phyloP scores from a whole-genome alignment of 306 rosid genomes.

The Rosa persica region DNA sequence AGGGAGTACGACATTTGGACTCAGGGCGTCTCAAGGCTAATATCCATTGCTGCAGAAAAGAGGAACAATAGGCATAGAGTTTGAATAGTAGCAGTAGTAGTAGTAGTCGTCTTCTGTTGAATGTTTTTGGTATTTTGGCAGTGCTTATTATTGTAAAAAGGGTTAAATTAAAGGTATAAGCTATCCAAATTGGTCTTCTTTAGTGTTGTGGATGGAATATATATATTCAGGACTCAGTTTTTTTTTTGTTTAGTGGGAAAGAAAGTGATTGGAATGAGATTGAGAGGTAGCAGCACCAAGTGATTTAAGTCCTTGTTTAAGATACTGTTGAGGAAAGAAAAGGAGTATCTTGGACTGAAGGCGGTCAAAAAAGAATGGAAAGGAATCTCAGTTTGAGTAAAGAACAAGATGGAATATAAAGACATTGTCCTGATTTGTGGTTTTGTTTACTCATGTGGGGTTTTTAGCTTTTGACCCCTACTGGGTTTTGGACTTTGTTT shows the following conservation, averaged over 20 bases:
- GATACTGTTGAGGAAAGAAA: conserved; percentile 40
- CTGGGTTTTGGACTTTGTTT: conserved; percentile 27
- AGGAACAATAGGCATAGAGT: conserved; percentile 50
- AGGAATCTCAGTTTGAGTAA: conserved; percentile 43
- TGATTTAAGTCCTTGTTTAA: conserved; percentile 40
- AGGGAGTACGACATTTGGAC: conserved; percentile 93
- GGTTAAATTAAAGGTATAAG: conserved; percentile 50
- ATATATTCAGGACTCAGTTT: conserved; percentile 24
- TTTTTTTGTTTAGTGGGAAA: conserved; percentile 42
- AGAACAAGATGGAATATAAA: conserved; percentile 36
- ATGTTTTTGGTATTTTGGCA: conserved; percentile 37
- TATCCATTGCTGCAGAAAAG: conserved; percentile 66
- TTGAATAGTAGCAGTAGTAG: conserved; percentile 21
- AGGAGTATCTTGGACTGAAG: conserved; percentile 61
- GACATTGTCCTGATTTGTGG: conserved; percentile 26
- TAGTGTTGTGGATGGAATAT: conserved; percentile 43
- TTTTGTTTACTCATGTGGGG: conserved; percentile 35
- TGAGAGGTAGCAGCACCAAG: conserved; percentile 41
- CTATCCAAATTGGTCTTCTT: conserved; percentile 40
- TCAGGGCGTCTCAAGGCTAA: conserved; percentile 80
- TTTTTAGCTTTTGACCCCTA: conserved; percentile 37
- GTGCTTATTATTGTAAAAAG: conserved; percentile 52
- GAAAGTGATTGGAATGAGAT: conserved; percentile 45
- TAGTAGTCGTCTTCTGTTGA: background rate
- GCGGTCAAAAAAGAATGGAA: conserved; percentile 44